A percentile compares a stretch with the other conserved stretches of the same genome.
These are phyloP conservation scores for Aspergillus clavatus DNA, from an alignment of 2,329 filamentous ascomycete species.

Conservation along the genomic window DNA sequence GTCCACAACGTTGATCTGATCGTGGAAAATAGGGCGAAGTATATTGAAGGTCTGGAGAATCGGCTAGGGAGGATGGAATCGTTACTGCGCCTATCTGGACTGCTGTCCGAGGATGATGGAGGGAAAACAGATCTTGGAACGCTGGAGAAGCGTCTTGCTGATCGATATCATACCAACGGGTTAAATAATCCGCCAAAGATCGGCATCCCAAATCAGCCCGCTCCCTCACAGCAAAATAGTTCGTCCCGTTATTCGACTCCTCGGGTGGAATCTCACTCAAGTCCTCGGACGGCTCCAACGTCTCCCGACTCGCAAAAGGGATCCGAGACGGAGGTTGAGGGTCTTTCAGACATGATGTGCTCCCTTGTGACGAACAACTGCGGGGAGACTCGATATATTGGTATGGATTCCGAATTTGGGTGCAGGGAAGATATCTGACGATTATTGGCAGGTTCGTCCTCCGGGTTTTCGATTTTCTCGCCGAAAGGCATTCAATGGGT, in stretches of 20 bases:
- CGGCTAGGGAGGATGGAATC: slow-evolving; percentile 94
- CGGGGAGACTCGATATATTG: slow-evolving; percentile 93
- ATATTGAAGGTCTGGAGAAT: slow-evolving; percentile 95
- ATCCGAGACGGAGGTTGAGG: slow-evolving; percentile 70
- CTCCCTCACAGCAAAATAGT: slow-evolving; percentile 27
- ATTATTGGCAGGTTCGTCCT: slow-evolving; percentile 68
- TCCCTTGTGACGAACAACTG: slow-evolving; percentile 91
- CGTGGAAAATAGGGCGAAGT: slow-evolving; percentile 67
- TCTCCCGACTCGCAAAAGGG: slow-evolving; percentile 52
- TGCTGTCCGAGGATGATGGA: slow-evolving; percentile 79
- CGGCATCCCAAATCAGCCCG: slow-evolving; percentile 22
- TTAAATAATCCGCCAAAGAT: slow-evolving; percentile 33
- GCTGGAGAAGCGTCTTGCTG: slow-evolving; percentile 69
- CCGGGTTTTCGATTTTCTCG: slow-evolving; percentile 97
- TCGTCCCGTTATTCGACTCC: slow-evolving; percentile 44
- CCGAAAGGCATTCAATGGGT: slow-evolving; percentile 98
- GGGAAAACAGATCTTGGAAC: slow-evolving; percentile 83
- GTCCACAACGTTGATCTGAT: slow-evolving; percentile 12
- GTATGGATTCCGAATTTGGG: slow-evolving; percentile 45
- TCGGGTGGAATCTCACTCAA: slow-evolving; percentile 44
- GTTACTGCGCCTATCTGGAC: slow-evolving; percentile 75
- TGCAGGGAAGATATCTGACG: slow-evolving; percentile 18
- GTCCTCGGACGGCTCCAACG: slow-evolving; percentile 47
- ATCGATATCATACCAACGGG: slow-evolving; percentile 39
- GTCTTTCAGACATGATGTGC: slow-evolving; percentile 97